Evolutionary conservation across 176 grass and related monocot genomes (phyloP), one percentile per base, ranked within the genome.

Genomic region (Ananas comosus): DNA sequence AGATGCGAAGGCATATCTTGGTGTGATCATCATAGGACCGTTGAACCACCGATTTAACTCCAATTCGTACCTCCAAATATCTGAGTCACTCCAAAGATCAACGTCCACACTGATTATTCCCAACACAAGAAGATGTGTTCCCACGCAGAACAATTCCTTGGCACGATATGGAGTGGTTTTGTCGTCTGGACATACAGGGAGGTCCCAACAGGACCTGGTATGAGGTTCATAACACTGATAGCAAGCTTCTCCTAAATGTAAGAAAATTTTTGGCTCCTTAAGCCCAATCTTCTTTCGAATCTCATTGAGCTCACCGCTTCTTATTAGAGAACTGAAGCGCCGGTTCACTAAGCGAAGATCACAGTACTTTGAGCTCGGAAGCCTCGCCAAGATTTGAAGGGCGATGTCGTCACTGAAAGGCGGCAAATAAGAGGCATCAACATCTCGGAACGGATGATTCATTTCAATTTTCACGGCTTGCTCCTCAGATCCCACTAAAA

Each of bases 11-110:
- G 14, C 16, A 24, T 3, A 65, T 25, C 63, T 65, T 4, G 63
- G 63, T 9, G 18, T 65, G 24, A 65, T 65, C 63, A 65, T 65
- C 19, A 3, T 12, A 25, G 63, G 23, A 9, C 63, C 23, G 9
- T 27, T 12, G 63, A 65, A 13, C 63, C 63, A 65, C 10, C 10
- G 10, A 4, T 65, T 24, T 12, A 25, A 27, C 12, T 24, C 21
- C 3, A 65, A 65, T 12, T 65, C 63, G 28, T 65, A 65, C 11
- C 10, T 65, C 23, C 63, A 65, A 24, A 65, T 65, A 65, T 25
- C 63, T 33, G 63, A 25, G 6, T 24, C 63, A 25, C 29, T 6
- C 29, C 3, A 33, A 4, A 33, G 0, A 33, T 6, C 29, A 33
- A 0, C 6, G 29, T 33, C 29, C 29, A 3, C 63, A 29, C 11